Base-by-base conservation (phyloP, 768 basidiomycete species). In the Boletellus ananiceps region DNA sequence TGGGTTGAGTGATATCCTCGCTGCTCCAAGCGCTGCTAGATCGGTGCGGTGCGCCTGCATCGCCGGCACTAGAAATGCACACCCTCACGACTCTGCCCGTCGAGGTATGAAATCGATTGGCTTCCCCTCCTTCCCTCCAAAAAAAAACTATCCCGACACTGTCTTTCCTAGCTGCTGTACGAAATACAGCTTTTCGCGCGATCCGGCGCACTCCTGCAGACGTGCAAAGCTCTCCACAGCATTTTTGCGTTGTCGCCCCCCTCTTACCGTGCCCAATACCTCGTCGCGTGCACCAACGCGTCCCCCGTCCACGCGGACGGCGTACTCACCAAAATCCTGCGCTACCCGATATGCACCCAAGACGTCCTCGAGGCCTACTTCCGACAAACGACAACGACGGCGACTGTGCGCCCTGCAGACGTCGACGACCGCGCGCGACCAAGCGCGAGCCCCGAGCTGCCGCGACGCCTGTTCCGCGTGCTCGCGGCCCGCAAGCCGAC, bases 161-260 rank as follows among this genome's bases (percentile, higher is more conserved):
- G 15, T 37, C 16, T 5, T 32, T 29, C 2, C 3, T 57, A 94
- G 93, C 74, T 97, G 8, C 67, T 94, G 0, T 84, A 86, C 57
- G 81, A 92, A 48, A 76, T 95, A 13, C 86, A 93, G 56, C 75
- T 88, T 15, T 74, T 74, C 54, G 82, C 90, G 0, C 69, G 81
- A 6, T 90, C 88, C 3, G 72, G 79, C 15, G 58, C 70, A 32
- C 69, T 96, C 8, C 90, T 91, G 0, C 66, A 67, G 44, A 69
- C 78, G 29, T 87, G 78, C 53, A 77, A 68, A 51, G 65, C 73
- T 34, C 64, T 93, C 16, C 63, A 79, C 52, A 36, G 62, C 13
- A 69, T 86, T 13, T 86, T 86, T 70, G 66, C 72, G 8, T 63
- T 69, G 2, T 75, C 86, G 0, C 77, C 86, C 0, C 47, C 78